Base-by-base conservation (phyloP, 768 basidiomycete genomes). In the Boletus insuetus region DNA sequence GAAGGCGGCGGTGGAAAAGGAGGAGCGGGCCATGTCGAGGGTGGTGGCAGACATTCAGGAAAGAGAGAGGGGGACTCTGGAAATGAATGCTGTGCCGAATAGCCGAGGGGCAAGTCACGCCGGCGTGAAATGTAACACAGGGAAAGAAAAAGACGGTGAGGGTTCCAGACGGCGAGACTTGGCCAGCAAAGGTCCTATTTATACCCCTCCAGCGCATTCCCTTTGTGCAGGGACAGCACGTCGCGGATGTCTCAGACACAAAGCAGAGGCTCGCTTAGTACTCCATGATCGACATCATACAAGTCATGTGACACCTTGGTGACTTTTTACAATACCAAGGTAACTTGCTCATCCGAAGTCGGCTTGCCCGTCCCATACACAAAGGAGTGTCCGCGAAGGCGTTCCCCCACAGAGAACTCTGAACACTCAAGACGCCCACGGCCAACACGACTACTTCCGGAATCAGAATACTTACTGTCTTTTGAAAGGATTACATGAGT, bases 1-100 rank as follows among this genome's bases (percentile, higher is more conserved):
- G 55, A 76, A 63, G 35, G 62, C 59, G 22, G 62, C 46, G 42
- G 59, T 69, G 64, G 64, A 71, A 46, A 66, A 69, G 24, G 58
- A 59, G 51, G 61, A 74, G 53, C 64, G 61, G 38, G 53, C 53
- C 65, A 61, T 64, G 37, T 29, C n/a, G 22, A 16, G 5, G 29
- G 26, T 17, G 46, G 20, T 12, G 39, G 54, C 24, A 34, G 62
- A 55, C 59, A 63, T 64, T 9, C 35, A 49, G 34, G 49, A 32
- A 20, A 39, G 14, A 19, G 24, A 24, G 24, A 24, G 44, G 51
- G 16, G 20, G 40, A n/a, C 7, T 16, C 7, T 13, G 26, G 45
- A 50, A 45, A 39, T 29, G 56, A 51, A 45, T 51, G 60, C 47
- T 57, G 59, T 61, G 58, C 45, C 26, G 38, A 35, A 37, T 19